Evolutionary conservation across 1,139 yeast species (phyloP), one percentile per base, ranked within the genome.

Genomic region (Scheffersomyces parashehatae): DNA sequence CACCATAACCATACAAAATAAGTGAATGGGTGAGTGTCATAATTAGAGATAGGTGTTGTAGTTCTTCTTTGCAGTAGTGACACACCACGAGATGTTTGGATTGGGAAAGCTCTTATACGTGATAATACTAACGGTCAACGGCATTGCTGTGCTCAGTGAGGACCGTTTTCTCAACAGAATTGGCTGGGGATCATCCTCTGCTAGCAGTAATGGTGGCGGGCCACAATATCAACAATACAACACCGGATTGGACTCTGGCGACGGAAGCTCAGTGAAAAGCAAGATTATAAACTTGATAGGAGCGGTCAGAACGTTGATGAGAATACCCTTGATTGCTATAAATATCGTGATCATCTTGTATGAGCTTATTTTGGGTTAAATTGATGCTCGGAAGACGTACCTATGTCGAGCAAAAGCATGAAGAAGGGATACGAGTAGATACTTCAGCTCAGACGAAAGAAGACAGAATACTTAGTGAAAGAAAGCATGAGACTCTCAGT

Each of bases 131-230:
- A 66, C 85, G 46, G 78, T 87, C 42, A 88, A 88, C 61, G 82
- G 93, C 0, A 78, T 88, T 28, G 95, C 96, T 1, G 85, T 88
- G 36, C 72, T 88, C 39, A 85, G 87, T 55, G 96, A 88, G 57
- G 95, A 88, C 60, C 70, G 96, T 47, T 88, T 88, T 59, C 70
- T 88, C 44, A 83, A 85, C 52, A 69, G 96, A 62, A 82, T 74
- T 24, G 79, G 79, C 24, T 73, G 77, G 77, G 67, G 70, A 10
- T 57, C 67, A 28, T 45, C 61, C 16, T 52, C 55, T 14, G 40
- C 53, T 13, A 44, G 51, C 24, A 14, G 24, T 5, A 15, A 20
- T n/a, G 44, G 43, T 36, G 50, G 43, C 38, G 63, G 60, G 35
- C 43, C 47, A 11, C 70, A 62, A 48, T 67, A 60, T 37, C 65